phyloP scores from a whole-genome alignment of 257 asterid genomes.

The Anisodus acutangulus region DNA sequence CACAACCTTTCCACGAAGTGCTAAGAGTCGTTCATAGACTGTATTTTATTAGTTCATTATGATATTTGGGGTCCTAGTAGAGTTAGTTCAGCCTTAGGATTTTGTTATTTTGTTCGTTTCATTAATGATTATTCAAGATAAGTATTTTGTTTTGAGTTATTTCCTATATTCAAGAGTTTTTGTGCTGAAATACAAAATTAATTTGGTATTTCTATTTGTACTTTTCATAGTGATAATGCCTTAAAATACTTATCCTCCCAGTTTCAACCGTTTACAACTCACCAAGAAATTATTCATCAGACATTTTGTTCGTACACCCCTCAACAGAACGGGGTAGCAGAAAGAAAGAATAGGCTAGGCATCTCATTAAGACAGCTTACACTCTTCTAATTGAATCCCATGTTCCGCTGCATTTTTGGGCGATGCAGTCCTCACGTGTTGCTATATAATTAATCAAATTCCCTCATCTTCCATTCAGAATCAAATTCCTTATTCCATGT shows the following conservation, averaged over 20 bases:
- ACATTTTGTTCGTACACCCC: not conserved
- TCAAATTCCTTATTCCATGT: constrained; percentile 15
- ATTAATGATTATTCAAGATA: constrained; percentile 2
- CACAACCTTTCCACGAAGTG: not conserved
- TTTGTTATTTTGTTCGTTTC: constrained; percentile 25
- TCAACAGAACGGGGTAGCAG: constrained; percentile 1
- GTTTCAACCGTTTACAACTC: not conserved
- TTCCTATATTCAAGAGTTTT: constrained; percentile 20
- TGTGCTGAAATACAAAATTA: constrained; percentile 19
- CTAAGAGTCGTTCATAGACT: not conserved
- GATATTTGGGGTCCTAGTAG: constrained; percentile 25
- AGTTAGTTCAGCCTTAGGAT: not conserved
- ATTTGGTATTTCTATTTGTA: not conserved
- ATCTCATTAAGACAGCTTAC: not conserved
- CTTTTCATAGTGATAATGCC: constrained; percentile 26
- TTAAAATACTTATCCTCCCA: constrained; percentile 10
- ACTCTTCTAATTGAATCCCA: constrained; percentile 22
- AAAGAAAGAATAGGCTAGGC: constrained; percentile 26
- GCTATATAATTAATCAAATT: constrained; percentile 27
- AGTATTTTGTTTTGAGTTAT: not conserved
- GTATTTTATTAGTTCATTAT: not conserved
- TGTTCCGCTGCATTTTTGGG: constrained; percentile 6
- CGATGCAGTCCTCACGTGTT: not conserved
- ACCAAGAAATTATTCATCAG: constrained; percentile 14
- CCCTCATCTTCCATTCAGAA: not conserved